Evolutionary conservation across 2,329 filamentous ascomycete genomes (phyloP).

Genomic region (Parastagonospora nodorum): DNA sequence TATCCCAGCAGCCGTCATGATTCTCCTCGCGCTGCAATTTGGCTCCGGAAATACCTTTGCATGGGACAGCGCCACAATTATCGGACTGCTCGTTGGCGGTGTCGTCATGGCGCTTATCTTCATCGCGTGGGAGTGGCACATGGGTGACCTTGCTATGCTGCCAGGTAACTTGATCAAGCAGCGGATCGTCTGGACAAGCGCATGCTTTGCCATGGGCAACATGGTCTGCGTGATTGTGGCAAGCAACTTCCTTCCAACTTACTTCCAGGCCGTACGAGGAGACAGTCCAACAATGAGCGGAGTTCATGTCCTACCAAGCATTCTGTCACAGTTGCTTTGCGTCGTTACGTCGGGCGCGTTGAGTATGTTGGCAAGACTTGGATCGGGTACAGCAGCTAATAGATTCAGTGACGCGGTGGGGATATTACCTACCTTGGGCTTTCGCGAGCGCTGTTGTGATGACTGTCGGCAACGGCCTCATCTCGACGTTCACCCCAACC

Average conservation of each 20-base stretch:
- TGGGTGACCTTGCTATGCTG: constrained; percentile 47
- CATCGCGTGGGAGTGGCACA: constrained; percentile 41
- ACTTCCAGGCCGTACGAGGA: constrained; percentile 49
- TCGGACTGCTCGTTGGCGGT: constrained; percentile 44
- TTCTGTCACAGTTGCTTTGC: constrained; percentile 29
- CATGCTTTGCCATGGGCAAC: constrained; percentile 10
- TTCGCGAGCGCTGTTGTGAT: constrained; percentile 36
- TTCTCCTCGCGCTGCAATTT: constrained; percentile 48
- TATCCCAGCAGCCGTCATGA: constrained; percentile 39
- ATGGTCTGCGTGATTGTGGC: constrained; percentile 16
- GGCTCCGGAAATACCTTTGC: constrained; percentile 40
- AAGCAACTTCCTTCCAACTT: constrained; percentile 39
- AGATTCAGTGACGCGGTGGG: constrained; percentile 18
- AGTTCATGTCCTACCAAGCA: constrained; percentile 46
- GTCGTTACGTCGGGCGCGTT: constrained; percentile 22
- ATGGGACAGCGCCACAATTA: constrained; percentile 43
- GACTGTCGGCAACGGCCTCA: constrained; percentile 48
- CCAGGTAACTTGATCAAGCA: constrained; percentile 41
- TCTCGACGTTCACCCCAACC: constrained; percentile 45
- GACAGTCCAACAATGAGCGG: constrained; percentile 47
- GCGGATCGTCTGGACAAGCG: constrained; percentile 38
- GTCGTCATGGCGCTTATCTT: constrained; percentile 38
- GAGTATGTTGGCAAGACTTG: constrained; percentile 9
- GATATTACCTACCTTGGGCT: constrained; percentile 38
- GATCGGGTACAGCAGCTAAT: not conserved